Base-by-base conservation (phyloP, 257 asterid species). In the Nicotiana noctiflora region DNA sequence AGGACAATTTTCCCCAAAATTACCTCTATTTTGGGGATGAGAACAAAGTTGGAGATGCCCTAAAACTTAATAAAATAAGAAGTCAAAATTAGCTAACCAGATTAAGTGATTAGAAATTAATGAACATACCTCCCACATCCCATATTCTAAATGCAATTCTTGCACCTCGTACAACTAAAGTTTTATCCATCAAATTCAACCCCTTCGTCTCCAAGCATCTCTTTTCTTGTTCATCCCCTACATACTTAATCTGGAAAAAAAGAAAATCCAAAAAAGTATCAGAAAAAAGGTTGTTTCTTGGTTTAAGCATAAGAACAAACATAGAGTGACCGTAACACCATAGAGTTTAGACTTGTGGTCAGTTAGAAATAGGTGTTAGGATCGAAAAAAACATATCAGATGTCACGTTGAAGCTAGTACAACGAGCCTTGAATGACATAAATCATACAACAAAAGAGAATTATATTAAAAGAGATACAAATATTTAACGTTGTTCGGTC, bases 71-170 rank as follows among this genome's bases (percentile, higher is more conserved):
- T 2, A 19, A 27, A 49, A 49, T 27, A 75, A 40, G 5, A 34
- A 51, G 40, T 51, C 29, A 61, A 44, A 1, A 61, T 8, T 37
- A 37, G 56, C 34, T 21, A 49, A 27, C 37, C 70, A 63, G 68
- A 25, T 55, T 78, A 21, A 79, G 72, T 34, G 37, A 18, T 40
- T 40, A 21, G 5, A 56, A 75, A 7, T 63, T 32, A 57, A 82
- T 19, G 17, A 19, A 51, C 57, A 65, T 87, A 94, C 98, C 98
- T 87, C 90, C 95, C 59, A 94, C 98, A 88, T 94, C 98, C 98
- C 98, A 94, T 77, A 94, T 85, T 80, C 88, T 89, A 81, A 92
- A 91, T 60, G 93, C 96, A 85, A 94, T 92, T 80, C 95, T 88
- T 40, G 98, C 97, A 21, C 97, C 98, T 81, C 80, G 80, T 62